Conservation (phyloP, 179 eudicot species). For the Dionaea muscipula region DNA sequence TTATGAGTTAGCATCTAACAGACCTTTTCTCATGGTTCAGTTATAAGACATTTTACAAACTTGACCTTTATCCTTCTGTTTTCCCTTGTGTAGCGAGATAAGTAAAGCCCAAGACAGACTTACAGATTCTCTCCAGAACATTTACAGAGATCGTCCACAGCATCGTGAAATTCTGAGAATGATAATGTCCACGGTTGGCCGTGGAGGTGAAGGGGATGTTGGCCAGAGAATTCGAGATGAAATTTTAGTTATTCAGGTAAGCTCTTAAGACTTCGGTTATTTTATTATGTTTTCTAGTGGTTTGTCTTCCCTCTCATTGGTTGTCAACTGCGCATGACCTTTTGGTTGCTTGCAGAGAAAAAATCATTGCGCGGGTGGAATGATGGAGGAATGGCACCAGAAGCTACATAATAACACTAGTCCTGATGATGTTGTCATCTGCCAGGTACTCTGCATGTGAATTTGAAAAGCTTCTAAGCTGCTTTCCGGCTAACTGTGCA, state of each 20-base stretch:
- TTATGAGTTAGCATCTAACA: too few relatives aligned
- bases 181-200: slow-evolving; percentile 95
- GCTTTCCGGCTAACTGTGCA: slow-evolving; percentile 1
- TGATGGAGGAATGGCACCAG: slow-evolving; percentile 99
- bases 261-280: slow-evolving; percentile 2
- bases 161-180: slow-evolving; percentile 72
- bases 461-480: slow-evolving; percentile 8
- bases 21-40: too few relatives aligned
- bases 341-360: slow-evolving; percentile 51
- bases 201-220: slow-evolving; percentile 99
- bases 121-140: slow-evolving; percentile 73
- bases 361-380: slow-evolving; percentile 84
- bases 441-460: slow-evolving; percentile 49
- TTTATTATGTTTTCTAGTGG: slow-evolving; percentile 1
- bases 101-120: slow-evolving; percentile 97
- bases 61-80: not conserved
- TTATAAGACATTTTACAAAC: too few relatives aligned
- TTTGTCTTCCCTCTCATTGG: not conserved
- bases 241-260: slow-evolving; percentile 90
- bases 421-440: slow-evolving; percentile 94
- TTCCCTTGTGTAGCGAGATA: slow-evolving; percentile 60
- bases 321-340: not conserved
- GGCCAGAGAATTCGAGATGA: slow-evolving; percentile 99
- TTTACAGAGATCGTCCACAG: slow-evolving; percentile 47
- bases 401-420: slow-evolving; percentile 97